Percentiles rank a stretch among this genome's conserved stretches.
phyloP scores from a whole-genome alignment of 2,329 filamentous ascomycete species.

The Microcyclospora pomicola region DNA sequence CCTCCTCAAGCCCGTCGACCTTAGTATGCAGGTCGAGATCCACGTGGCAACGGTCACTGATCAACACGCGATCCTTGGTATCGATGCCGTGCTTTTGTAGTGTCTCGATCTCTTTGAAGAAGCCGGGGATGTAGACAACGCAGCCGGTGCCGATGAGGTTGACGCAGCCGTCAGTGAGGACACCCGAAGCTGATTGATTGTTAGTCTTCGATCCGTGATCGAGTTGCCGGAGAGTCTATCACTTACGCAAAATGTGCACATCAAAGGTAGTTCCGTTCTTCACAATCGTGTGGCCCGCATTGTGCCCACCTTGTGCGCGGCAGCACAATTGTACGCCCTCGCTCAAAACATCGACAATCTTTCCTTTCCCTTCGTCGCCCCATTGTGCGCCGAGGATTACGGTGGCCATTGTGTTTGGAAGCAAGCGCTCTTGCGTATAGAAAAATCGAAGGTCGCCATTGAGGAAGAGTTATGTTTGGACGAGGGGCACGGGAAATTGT shows the following conservation, averaged over 20 bases:
- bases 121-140: conserved; percentile 53
- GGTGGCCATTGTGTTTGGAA: conserved; percentile 30
- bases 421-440: not conserved
- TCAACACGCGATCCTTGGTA: conserved; percentile 45
- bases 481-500: too few relatives aligned
- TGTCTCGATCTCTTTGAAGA: conserved; percentile 51
- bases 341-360: conserved; percentile 38
- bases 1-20: conserved; percentile 52
- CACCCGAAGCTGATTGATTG: conserved; percentile 43
- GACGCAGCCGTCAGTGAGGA: conserved; percentile 55
- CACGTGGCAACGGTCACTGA: conserved; percentile 50
- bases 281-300: conserved; percentile 38
- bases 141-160: conserved; percentile 58
- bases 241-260: conserved; percentile 43
- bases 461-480: not conserved
- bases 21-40: conserved; percentile 51
- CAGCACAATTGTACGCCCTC: conserved; percentile 42
- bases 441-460: not conserved
- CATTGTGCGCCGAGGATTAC: conserved; percentile 48
- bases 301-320: conserved; percentile 47
- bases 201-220: conserved; percentile 2
- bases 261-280: conserved; percentile 35
- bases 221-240: too few relatives aligned
- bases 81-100: conserved; percentile 48
- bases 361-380: conserved; percentile 47